Evolutionary conservation across 805 yeast species (phyloP).

Genomic region (Candida nanaspora): DNA sequence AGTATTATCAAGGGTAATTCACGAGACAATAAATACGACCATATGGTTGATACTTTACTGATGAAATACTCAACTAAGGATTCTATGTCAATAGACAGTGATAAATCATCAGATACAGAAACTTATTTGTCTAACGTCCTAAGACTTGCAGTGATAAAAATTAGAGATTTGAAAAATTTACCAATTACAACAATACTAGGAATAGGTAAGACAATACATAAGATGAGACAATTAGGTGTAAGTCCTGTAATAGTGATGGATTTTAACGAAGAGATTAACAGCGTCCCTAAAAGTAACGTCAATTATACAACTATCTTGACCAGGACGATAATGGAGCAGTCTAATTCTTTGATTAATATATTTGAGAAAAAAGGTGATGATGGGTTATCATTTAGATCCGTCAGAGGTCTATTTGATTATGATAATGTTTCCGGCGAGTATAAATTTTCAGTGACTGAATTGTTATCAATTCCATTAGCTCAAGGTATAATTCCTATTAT

Average conservation of each 20-base stretch:
- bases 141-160: slow-evolving; percentile 50
- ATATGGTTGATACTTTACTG: slow-evolving; percentile 23
- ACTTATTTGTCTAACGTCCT: slow-evolving; percentile 30
- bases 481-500: slow-evolving; percentile 51
- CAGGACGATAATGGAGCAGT: slow-evolving; percentile 15
- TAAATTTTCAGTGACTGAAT: slow-evolving; percentile 26
- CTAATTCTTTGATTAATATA: slow-evolving; percentile 12
- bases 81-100: background rate
- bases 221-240: slow-evolving; percentile 58
- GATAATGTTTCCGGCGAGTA: slow-evolving; percentile 8
- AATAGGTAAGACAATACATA: slow-evolving; percentile 47
- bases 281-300: background rate
- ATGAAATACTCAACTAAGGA: slow-evolving; percentile 9
- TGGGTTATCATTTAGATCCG: slow-evolving; percentile 19
- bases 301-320: slow-evolving; percentile 2
- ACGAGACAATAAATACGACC: slow-evolving; percentile 26
- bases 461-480: slow-evolving; percentile 33
- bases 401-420: slow-evolving; percentile 32
- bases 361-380: slow-evolving; percentile 11
- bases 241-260: slow-evolving; percentile 67
- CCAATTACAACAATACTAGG: slow-evolving; percentile 30
- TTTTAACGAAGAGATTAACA: slow-evolving; percentile 15
- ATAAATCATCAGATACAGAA: slow-evolving; percentile 10
- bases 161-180: slow-evolving; percentile 33
- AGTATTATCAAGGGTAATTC: slow-evolving; percentile 9